A percentile compares a stretch with the other conserved stretches of the same genome.
phyloP scores from a whole-genome alignment of 306 rosid genomes.

The Prinsepia uniflora region DNA sequence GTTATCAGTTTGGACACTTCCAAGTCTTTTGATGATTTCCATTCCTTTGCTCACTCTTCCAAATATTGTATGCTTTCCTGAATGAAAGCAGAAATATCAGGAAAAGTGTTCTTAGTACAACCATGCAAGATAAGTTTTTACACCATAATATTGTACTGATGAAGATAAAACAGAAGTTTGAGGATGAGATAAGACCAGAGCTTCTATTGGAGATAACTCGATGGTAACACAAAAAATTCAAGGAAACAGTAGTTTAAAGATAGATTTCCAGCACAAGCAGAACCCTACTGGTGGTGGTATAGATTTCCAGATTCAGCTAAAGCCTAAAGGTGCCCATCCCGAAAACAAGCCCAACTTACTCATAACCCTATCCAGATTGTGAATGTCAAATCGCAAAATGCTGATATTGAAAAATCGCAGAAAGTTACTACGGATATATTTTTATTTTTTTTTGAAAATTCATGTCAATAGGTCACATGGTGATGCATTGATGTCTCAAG shows the following conservation, averaged over 20 bases:
- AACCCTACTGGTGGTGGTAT: background rate
- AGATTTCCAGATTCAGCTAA: background rate
- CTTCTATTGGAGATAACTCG: background rate
- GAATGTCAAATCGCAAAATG: background rate
- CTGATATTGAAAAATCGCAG: background rate
- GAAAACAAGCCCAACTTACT: background rate
- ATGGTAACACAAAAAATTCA: background rate
- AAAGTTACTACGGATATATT: background rate
- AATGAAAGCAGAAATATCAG: conserved; percentile 25
- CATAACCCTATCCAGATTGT: background rate
- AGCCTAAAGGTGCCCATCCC: background rate
- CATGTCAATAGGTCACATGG: background rate
- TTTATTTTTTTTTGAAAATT: no score
- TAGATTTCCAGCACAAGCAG: background rate
- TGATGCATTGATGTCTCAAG: background rate
- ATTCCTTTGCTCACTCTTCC: conserved; percentile 86
- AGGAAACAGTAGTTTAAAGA: background rate
- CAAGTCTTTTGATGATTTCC: conserved; percentile 95
- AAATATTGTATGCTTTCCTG: conserved; percentile 96
- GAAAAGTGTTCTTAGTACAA: conserved; percentile 18
- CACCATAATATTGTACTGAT: background rate
- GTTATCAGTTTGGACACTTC: conserved; percentile 94
- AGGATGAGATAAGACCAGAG: no score
- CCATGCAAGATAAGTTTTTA: conserved; percentile 10
- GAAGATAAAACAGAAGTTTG: background rate